Percentiles rank a stretch among this genome's conserved stretches.
Evolutionary conservation across 1,284 basidiomycete species (phyloP).

Genomic region (Irpex sp.): DNA sequence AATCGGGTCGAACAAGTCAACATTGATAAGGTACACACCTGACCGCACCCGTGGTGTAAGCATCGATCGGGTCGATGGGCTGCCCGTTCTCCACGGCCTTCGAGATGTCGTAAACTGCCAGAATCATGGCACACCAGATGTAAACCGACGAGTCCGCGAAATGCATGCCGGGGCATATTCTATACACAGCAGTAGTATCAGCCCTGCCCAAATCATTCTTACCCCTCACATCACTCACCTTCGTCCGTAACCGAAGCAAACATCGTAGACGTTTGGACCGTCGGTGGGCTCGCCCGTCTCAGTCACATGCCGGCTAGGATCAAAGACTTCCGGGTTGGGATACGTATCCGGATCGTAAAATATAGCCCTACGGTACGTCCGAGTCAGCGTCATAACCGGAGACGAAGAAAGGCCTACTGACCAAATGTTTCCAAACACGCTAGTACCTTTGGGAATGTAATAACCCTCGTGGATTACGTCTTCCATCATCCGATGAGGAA

Average conservation of each 20-base stretch:
- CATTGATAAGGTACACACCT: not conserved
- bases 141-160: constrained; percentile 20
- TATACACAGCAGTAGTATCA: not conserved
- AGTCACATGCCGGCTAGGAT: constrained; percentile 24
- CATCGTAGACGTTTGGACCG: constrained; percentile 1
- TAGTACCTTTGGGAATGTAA: constrained; percentile 26
- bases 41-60: not conserved
- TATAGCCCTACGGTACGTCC: not conserved
- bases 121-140: constrained; percentile 16
- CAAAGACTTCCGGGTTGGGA: constrained; percentile 24
- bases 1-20: not conserved
- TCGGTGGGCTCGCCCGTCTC: not conserved
- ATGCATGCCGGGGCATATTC: constrained; percentile 13
- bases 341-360: constrained; percentile 21
- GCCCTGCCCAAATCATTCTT: not conserved
- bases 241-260: constrained; percentile 11
- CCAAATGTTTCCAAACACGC: constrained; percentile 20
- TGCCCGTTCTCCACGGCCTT: constrained; percentile 4
- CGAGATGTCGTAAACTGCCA: constrained; percentile 18
- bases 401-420: constrained; percentile 6
- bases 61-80: not conserved
- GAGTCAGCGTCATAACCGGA: too few relatives aligned
- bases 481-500: constrained; percentile 24
- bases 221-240: not conserved
- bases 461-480: constrained; percentile 29